phyloP scores from a whole-genome alignment of 345 rosid species.

The Orychophragmus violaceus region DNA sequence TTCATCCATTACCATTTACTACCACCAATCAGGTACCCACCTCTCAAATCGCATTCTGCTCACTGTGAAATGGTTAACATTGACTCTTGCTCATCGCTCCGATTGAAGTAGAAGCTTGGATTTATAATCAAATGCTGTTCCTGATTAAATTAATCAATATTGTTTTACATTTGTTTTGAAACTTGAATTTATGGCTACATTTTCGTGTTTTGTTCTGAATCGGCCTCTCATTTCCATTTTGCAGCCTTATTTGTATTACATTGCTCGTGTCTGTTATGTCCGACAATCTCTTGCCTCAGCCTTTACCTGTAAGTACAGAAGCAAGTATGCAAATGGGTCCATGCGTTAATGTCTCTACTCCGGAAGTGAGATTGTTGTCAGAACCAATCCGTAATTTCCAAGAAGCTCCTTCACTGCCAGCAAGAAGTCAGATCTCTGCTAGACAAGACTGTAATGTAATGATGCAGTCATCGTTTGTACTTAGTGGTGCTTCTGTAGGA shows the following conservation, averaged over 20 bases:
- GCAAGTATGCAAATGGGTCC: constrained; percentile 26
- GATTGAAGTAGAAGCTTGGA: not conserved
- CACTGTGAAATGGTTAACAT: not conserved
- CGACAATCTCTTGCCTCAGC: constrained; percentile 48
- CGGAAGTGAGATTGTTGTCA: constrained; percentile 19
- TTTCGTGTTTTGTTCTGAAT: not conserved
- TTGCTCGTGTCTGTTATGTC: constrained; percentile 40
- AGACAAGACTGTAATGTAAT: constrained; percentile 18
- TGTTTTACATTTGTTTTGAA: too few relatives aligned
- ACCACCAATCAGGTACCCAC: not conserved
- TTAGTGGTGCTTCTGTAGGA: constrained; percentile 30
- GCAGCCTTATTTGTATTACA: not conserved
- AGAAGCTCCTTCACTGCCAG: not conserved
- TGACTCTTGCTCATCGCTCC: not conserved
- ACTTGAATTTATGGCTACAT: too few relatives aligned
- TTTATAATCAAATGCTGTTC: not conserved
- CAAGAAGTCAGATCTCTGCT: constrained; percentile 18
- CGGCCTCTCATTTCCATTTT: not conserved
- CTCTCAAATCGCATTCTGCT: too few relatives aligned
- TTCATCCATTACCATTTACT: not conserved
- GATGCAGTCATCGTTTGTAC: constrained; percentile 9
- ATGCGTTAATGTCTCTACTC: constrained; percentile 14
- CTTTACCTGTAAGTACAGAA: not conserved
- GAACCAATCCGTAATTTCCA: constrained; percentile 4
- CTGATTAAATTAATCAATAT: too few relatives aligned